phyloP scores from a whole-genome alignment of 495 filamentous ascomycete genomes.

The Daldinia concentrica region DNA sequence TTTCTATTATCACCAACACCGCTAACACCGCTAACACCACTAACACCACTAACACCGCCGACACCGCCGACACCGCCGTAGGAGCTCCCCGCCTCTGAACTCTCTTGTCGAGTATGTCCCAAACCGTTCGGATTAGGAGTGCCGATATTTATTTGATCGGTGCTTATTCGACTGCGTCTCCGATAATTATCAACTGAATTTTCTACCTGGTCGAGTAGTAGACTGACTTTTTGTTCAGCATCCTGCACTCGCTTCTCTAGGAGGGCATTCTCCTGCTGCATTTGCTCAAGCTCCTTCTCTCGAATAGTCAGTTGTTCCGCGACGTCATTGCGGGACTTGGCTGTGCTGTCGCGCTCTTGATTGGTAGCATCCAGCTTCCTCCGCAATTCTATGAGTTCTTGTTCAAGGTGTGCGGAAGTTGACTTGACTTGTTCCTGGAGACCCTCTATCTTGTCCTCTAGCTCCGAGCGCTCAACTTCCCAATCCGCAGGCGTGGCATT shows the following conservation, averaged over 20 bases:
- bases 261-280: conserved; percentile 80
- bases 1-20: conserved; percentile 66
- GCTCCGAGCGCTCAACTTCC: conserved; percentile 76
- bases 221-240: conserved; percentile 90
- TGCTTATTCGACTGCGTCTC: conserved; percentile 64
- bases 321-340: conserved; percentile 63
- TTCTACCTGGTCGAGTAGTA: conserved; percentile 93
- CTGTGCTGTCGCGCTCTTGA: conserved; percentile 72
- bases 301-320: conserved; percentile 67
- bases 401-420: conserved; percentile 73
- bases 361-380: conserved; percentile 70
- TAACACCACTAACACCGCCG: conserved; percentile 41
- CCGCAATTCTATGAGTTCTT: conserved; percentile 72
- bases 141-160: conserved; percentile 39
- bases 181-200: conserved; percentile 94
- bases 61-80: conserved; percentile 49
- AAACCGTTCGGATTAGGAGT: conserved; percentile 46
- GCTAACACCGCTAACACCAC: conserved; percentile 40
- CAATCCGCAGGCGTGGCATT: conserved; percentile 67
- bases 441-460: conserved; percentile 71
- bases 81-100: conserved; percentile 62
- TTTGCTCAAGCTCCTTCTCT: conserved; percentile 75
- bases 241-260: conserved; percentile 85
- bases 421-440: conserved; percentile 73
- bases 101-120: conserved; percentile 66